Evolutionary conservation across 139 green algal species (phyloP).

Genomic region (Choricystis sp.): DNA sequence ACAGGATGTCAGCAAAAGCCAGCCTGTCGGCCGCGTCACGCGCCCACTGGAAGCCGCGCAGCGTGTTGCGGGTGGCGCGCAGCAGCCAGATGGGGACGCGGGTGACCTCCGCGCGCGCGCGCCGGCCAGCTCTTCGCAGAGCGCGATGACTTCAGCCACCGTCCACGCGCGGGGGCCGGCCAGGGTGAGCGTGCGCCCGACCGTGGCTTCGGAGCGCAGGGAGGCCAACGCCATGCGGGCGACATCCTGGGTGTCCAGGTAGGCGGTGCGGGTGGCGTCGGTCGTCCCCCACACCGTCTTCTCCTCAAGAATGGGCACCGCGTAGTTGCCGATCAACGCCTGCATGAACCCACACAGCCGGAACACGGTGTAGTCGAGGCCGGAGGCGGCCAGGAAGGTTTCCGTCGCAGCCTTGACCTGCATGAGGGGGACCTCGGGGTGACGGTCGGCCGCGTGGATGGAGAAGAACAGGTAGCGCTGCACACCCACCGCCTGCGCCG

Average conservation of each 20-base stretch:
- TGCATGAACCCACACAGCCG: slow-evolving; percentile 95
- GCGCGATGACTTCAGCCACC: slow-evolving; percentile 72
- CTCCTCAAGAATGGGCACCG: slow-evolving; percentile 95
- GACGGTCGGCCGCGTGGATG: slow-evolving; percentile 89
- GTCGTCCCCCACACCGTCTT: slow-evolving; percentile 89
- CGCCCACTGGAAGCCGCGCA: slow-evolving; percentile 80
- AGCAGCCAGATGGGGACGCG: slow-evolving; percentile 81
- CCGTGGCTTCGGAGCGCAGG: slow-evolving; percentile 42
- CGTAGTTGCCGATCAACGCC: slow-evolving; percentile 96
- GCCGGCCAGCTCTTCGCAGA: slow-evolving; percentile 81
- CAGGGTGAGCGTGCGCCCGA: slow-evolving; percentile 67
- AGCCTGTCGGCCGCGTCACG: slow-evolving; percentile 83
- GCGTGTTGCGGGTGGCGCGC: slow-evolving; percentile 52
- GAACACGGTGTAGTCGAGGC: slow-evolving; percentile 85
- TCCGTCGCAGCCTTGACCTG: slow-evolving; percentile 89
- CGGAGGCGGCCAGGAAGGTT: slow-evolving; percentile 63
- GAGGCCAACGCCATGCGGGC: slow-evolving; percentile 72
- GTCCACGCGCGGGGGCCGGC: slow-evolving; percentile 81
- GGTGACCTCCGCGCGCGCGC: slow-evolving; percentile 58
- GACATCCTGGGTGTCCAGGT: slow-evolving; percentile 84
- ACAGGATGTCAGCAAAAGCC: slow-evolving; percentile 82
- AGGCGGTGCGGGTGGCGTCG: slow-evolving; percentile 79
- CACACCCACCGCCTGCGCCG: slow-evolving; percentile 93
- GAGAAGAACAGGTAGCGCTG: slow-evolving; percentile 93
- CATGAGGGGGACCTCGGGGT: slow-evolving; percentile 85